phyloP scores from a whole-genome alignment of 352 stramenopile genomes.

The Aphanomyces stellatus region DNA sequence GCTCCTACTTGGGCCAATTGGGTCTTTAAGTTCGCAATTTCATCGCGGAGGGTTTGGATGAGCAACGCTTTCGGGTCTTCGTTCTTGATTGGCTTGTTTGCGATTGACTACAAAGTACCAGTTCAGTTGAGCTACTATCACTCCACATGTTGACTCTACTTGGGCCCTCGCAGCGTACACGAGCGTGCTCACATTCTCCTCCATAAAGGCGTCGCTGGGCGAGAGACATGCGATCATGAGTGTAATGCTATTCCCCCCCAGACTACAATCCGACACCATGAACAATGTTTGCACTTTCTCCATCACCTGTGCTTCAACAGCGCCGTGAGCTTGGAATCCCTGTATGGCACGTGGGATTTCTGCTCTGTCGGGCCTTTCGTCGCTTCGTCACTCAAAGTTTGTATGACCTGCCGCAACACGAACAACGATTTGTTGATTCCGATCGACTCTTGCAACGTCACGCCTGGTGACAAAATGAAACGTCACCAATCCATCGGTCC shows the following conservation, averaged over 20 bases:
- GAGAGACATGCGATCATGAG: conserved; percentile 61
- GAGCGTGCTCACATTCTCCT: conserved; percentile 62
- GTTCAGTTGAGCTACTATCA: too few species aligned
- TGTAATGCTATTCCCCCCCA: conserved; percentile 53
- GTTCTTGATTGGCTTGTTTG: conserved; percentile 44
- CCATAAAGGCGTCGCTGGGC: conserved; percentile 37
- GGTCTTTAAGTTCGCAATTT: conserved; percentile 21
- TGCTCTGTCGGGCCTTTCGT: background rate
- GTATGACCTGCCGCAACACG: conserved; percentile 46
- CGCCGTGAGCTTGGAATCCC: conserved; percentile 56
- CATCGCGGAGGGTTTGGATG: conserved; percentile 36
- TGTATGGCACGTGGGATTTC: conserved; percentile 39
- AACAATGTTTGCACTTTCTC: background rate
- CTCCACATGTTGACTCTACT: too few species aligned
- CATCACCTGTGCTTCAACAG: conserved; percentile 39
- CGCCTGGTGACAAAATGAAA: too few species aligned
- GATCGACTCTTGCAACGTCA: conserved; percentile 47
- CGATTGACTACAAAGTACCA: too few species aligned
- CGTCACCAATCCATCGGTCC: too few species aligned
- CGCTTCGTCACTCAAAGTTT: conserved; percentile 36
- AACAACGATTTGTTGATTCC: conserved; percentile 64
- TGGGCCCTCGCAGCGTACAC: conserved; percentile 45
- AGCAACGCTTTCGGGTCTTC: conserved; percentile 38
- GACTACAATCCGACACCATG: conserved; percentile 16
- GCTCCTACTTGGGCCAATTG: conserved; percentile 21